Evolutionary conservation across 2,329 filamentous ascomycete genomes (phyloP), one percentile per base, ranked within the genome.

Genomic region (Neodidymelliopsis sp.): DNA sequence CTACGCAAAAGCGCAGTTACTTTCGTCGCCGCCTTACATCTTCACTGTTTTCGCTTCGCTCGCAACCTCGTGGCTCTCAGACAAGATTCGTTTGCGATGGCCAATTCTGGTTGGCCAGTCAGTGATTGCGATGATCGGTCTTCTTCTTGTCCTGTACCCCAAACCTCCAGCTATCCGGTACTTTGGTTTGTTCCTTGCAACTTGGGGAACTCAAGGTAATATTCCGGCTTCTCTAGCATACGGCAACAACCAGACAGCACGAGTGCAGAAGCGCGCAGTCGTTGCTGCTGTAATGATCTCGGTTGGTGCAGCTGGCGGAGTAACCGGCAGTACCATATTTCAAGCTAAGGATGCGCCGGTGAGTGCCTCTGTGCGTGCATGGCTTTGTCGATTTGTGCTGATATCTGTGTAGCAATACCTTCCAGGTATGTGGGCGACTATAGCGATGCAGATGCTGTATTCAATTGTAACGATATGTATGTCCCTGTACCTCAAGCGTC

Each of bases 201-300:
- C 56, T 1, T 66, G 60, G 44, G 59, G 60, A 1, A 55, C 48
- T 3, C 52, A 57, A 30, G 56, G 46, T 9, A 61, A 63, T 18
- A 28, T 62, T 6, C 63, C 61, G 4, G 59, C 49, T 2, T 56
- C 53, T 3, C 24, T 66, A 31, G 61, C 59, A 9, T 66, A 66
- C 34, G 66, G 62, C 0, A 61, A 70, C 19, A 70, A 69, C 25
- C 65, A 71, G 42, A 67, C 66, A 4, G 62, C 67, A 2, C 58
- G 52, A 18, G 49, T 68, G 3, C 60, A 66, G 49, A 71, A 66
- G 45, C 57, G 65, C 19, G 66, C 63, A 4, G 52, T 70, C 2
- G 66, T 70, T 4, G 65, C 66, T 5, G 67, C 67, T 2, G 62
- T 58, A 1, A 66, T 65, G 62, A 65, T 65, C 3, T 62, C 57